Base-by-base conservation (phyloP, 2,329 filamentous ascomycete genomes). In the Fusarium sp. region DNA sequence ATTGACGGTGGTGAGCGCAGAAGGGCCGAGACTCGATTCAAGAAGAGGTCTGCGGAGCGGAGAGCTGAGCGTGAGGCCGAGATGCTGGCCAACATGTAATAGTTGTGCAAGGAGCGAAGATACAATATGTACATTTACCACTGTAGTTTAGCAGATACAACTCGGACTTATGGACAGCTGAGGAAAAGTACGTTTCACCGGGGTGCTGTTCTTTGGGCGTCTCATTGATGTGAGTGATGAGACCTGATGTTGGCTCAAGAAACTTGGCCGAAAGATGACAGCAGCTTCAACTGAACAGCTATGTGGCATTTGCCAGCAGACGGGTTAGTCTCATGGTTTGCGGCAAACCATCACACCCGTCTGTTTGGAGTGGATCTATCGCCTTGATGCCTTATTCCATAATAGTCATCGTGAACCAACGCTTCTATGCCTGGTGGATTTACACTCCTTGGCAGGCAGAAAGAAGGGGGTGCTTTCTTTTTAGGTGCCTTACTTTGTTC, bases 1-100 rank as follows among this genome's bases (percentile, higher is more conserved):
- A 91, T 99, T 72, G 95, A 98, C 81, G 96, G 96, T 77, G 96
- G 96, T 85, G 96, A 99, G 86, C 90, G 96, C 79, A 89, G 96
- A 81, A 90, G 88, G 79, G 92, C 92, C 17, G 91, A 97, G 83
- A 90, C 98, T 53, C 87, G 93, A 74, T 94, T 95, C 74, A 97
- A 97, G 90, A 91, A 90, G 82, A 88, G 91, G 70, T 90, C 92
- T 52, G 90, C 90, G 36, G 92, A 95, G 83, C 90, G 93, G 72
- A 92, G 91, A 80, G 93, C 93, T 69, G 86, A 86, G 75, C 84
- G 83, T 56, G 83, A 85, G 74, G 77, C 80, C 66, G 78, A 85
- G 64, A 59, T 76, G 42, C 57, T 78, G 71, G 68, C 70, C 45
- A 76, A 74, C 53, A 57, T 79, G 74, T 81, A 78, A 72, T 63